A percentile compares a stretch with the other conserved stretches of the same genome.
These are phyloP conservation scores for Candida glucosophila DNA, from an alignment of 1,139 yeast genomes.

Conservation along the genomic window DNA sequence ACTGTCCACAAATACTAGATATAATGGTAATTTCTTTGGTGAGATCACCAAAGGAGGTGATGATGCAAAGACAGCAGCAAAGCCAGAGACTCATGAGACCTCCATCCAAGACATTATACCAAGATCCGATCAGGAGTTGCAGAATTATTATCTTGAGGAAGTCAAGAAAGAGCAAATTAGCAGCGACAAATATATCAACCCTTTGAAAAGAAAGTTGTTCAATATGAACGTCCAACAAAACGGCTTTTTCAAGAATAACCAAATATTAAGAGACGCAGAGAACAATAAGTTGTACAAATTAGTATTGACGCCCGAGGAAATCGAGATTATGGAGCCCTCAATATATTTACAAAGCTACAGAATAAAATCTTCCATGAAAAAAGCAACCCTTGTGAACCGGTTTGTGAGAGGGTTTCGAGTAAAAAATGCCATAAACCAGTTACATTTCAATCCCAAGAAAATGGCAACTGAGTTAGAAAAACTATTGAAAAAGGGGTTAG, in stretches of 20 bases:
- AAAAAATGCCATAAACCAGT: conserved; percentile 80
- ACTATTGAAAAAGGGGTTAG: conserved; percentile 62
- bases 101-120: conserved; percentile 14
- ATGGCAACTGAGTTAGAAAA: conserved; percentile 75
- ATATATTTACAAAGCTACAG: conserved; percentile 70
- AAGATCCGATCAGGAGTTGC: conserved; percentile 26
- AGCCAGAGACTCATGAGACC: conserved; percentile 7
- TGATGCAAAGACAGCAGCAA: conserved; percentile 6
- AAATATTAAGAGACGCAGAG: conserved; percentile 37
- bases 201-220: conserved; percentile 65
- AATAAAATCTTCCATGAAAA: conserved; percentile 78
- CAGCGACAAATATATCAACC: conserved; percentile 43
- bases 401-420: conserved; percentile 64
- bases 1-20: no score
- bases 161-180: conserved; percentile 20
- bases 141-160: conserved; percentile 22
- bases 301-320: conserved; percentile 52
- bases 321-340: conserved; percentile 77
- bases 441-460: conserved; percentile 79
- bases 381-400: conserved; percentile 75
- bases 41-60: conserved; percentile 16
- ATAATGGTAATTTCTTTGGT: conserved; percentile 20
- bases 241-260: conserved; percentile 70
- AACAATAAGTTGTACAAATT: conserved; percentile 46
- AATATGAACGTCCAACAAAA: conserved; percentile 49